Base-by-base conservation (phyloP, 441 rosid genomes). In the Adansonia gregorii region DNA sequence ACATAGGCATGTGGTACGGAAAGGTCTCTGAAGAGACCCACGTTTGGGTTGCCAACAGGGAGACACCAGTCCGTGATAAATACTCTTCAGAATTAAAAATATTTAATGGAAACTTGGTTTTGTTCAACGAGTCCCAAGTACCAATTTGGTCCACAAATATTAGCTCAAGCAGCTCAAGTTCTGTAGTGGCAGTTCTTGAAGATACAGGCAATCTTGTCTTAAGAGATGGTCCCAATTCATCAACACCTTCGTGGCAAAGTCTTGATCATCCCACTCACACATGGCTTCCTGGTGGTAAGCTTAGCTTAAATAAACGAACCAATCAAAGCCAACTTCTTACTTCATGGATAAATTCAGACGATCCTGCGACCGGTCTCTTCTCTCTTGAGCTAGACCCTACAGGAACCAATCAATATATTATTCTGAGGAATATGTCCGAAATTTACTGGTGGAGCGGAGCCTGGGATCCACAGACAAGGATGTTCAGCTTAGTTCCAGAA, bases 201-300 rank as follows among this genome's bases (percentile, higher is more conserved):
- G 90, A 90, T 63, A 19, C 76, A 3, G 94, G 96, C 19, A 91
- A 91, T 83, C 85, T 93, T 54, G 86, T 88, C 68, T 52, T 93
- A 60, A 84, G 78, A 72, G 80, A 73, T 72, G 86, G 77, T 10
- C 61, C 85, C 1, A 9, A 69, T 80, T 73, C 85, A 2, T 72
- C 89, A 3, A 6, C 74, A 11, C n/a, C 39, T 17, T 46, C 79
- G 8, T 93, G 95, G 97, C 89, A 90, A 82, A 91, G 94, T 77
- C 87, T 93, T 56, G 91, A 93, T 24, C 27, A 24, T 24, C 27
- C 27, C 27, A 24, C 27, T 24, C 27, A 24, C 27, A 24, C 27
- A 24, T 24, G 27, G 27, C 27, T 24, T 24, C 27, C 27, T 24
- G 27, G 27, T 24, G 27, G 27, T 24, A 24, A 24, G 27, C 27